phyloP scores from a whole-genome alignment of 371 early-diverging fungal species.

The Mortierella sp. region DNA sequence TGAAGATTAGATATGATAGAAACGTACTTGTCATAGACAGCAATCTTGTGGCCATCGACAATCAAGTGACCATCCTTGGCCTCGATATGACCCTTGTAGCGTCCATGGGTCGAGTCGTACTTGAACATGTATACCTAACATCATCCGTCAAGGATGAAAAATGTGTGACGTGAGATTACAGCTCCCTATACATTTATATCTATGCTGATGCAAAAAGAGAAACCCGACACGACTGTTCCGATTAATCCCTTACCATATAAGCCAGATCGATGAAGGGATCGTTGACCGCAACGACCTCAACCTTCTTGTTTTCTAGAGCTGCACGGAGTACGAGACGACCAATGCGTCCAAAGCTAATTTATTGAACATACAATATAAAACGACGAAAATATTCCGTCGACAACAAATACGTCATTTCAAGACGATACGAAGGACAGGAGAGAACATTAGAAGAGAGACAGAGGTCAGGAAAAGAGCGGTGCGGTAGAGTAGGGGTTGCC shows the following conservation, averaged over 20 bases:
- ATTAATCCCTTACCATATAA: constrained; percentile 86
- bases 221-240: neutral
- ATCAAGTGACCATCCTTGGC: constrained; percentile 86
- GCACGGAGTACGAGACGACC: constrained; percentile 98
- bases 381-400: too few relatives aligned
- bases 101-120: constrained; percentile 99
- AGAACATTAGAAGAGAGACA: too few relatives aligned
- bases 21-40: constrained; percentile 74
- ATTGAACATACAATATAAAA: neutral
- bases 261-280: constrained; percentile 98
- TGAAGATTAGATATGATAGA: neutral
- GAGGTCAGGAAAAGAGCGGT: too few relatives aligned
- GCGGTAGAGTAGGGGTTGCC: too few relatives aligned
- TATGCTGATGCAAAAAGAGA: neutral
- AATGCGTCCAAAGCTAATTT: constrained; percentile 94
- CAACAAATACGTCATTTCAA: too few relatives aligned
- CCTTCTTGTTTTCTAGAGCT: constrained; percentile 76
- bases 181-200: neutral
- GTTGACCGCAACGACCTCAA: constrained; percentile 96
- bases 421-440: too few relatives aligned
- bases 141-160: neutral
- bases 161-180: constrained; percentile 13
- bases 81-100: constrained; percentile 82
- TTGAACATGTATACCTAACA: constrained; percentile 90
- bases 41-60: constrained; percentile 85